Conservation (phyloP, 768 basidiomycete genomes). For the Lactifluus piperatus region DNA sequence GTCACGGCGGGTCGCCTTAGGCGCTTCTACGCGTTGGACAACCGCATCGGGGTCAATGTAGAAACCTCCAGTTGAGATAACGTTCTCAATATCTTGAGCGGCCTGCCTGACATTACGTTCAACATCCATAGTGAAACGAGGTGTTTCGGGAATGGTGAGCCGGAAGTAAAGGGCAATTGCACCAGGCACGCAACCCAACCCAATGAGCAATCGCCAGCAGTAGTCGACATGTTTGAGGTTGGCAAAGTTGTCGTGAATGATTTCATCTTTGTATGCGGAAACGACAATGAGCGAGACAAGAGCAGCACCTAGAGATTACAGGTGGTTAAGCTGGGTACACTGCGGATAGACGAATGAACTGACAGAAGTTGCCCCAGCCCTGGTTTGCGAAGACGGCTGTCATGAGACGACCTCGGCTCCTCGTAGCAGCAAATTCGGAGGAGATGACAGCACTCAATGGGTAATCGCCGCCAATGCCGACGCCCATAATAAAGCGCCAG, state of each 20-base stretch:
- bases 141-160: constrained; percentile 87
- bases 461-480: constrained; percentile 88
- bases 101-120: constrained; percentile 78
- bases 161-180: constrained; percentile 84
- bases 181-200: constrained; percentile 78
- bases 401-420: constrained; percentile 79
- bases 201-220: constrained; percentile 84
- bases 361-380: constrained; percentile 81
- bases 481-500: constrained; percentile 78
- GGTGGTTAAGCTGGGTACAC: not conserved
- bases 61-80: constrained; percentile 42
- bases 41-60: constrained; percentile 46
- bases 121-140: constrained; percentile 88
- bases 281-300: constrained; percentile 58
- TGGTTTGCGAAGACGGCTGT: constrained; percentile 80
- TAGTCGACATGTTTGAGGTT: constrained; percentile 51
- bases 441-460: constrained; percentile 81
- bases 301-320: constrained; percentile 40
- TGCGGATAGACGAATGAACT: constrained; percentile 21
- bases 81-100: constrained; percentile 59
- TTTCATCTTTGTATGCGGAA: constrained; percentile 55
- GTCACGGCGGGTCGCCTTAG: constrained; percentile 59
- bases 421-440: constrained; percentile 78
- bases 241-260: constrained; percentile 37
- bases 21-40: constrained; percentile 54